These are phyloP conservation scores for Skeletonema menzelii DNA, from an alignment of 108 stramenopile genomes.

Conservation along the genomic window DNA sequence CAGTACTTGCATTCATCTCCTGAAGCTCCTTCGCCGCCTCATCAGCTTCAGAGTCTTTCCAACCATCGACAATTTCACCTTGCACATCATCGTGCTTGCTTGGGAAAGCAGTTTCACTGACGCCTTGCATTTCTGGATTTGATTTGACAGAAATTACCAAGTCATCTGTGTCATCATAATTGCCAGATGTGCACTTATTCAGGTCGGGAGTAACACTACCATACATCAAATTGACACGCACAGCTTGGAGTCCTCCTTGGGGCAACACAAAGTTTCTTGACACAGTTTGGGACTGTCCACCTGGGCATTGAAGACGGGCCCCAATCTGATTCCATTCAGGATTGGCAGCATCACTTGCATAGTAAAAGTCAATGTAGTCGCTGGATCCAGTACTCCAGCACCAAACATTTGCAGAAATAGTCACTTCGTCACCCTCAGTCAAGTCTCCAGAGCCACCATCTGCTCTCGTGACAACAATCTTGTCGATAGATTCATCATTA, in stretches of 20 bases:
- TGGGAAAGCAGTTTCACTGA: no score
- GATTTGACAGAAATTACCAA: not conserved
- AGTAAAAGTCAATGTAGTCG: not conserved
- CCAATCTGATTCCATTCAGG: not conserved
- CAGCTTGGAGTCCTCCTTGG: not conserved
- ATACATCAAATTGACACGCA: not conserved
- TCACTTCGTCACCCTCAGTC: not conserved
- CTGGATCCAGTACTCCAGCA: not conserved
- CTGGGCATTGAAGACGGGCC: not conserved
- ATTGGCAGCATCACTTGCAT: not conserved
- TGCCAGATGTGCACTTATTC: not conserved
- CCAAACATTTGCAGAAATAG: not conserved
- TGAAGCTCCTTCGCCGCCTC: no score
- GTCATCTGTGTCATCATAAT: not conserved
- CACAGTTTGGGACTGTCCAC: not conserved
- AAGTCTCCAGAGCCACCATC: not conserved
- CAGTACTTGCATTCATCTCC: no score
- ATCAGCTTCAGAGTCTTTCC: no score
- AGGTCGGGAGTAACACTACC: not conserved
- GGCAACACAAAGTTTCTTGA: not conserved
- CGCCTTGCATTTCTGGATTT: not conserved
- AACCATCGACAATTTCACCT: no score
- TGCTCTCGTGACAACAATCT: slow-evolving; percentile 5
- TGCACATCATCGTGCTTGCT: no score
- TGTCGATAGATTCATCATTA: slow-evolving; percentile 17